These are phyloP conservation scores for Medicago ruthenica DNA, from an alignment of 306 rosid genomes.

Conservation along the genomic window DNA sequence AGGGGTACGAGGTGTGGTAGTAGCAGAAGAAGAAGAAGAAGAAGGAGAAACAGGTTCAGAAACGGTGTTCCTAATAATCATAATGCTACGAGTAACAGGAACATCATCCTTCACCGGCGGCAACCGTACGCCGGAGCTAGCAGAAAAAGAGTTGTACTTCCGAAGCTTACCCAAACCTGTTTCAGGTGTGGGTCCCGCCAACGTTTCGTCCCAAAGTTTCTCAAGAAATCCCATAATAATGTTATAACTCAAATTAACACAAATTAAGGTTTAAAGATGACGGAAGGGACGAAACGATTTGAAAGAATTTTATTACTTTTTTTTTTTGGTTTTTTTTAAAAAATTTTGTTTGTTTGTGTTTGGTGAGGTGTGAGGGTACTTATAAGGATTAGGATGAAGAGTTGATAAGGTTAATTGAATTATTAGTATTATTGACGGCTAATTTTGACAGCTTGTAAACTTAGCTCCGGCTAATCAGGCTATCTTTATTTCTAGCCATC, in stretches of 20 bases:
- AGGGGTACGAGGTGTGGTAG: slow-evolving; percentile 66
- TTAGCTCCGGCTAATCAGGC: slow-evolving; percentile 55
- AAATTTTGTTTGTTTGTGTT: not conserved
- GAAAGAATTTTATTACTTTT: not conserved
- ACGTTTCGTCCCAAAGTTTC: slow-evolving; percentile 96
- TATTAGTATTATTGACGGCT: slow-evolving; percentile 38
- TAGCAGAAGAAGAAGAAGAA: slow-evolving; percentile 48
- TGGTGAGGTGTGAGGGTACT: slow-evolving; percentile 39
- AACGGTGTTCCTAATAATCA: slow-evolving; percentile 52
- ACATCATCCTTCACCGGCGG: slow-evolving; percentile 42
- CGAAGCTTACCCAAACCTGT: slow-evolving; percentile 88
- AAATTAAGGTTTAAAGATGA: not conserved
- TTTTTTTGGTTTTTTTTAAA: not conserved
- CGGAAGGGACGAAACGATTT: slow-evolving; percentile 61
- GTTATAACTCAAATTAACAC: slow-evolving; percentile 40
- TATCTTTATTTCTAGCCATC: slow-evolving; percentile 53
- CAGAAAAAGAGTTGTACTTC: slow-evolving; percentile 62
- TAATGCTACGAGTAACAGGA: slow-evolving; percentile 70
- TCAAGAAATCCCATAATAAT: slow-evolving; percentile 77
- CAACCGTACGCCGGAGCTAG: slow-evolving; percentile 21
- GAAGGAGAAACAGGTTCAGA: slow-evolving; percentile 52
- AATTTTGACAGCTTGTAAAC: slow-evolving; percentile 29
- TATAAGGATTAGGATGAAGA: slow-evolving; percentile 44
- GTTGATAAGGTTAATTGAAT: slow-evolving; percentile 2
- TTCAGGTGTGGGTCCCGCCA: slow-evolving; percentile 96